Evolutionary conservation across 2,329 filamentous ascomycete genomes (phyloP).

Genomic region (Colletotrichum sp.): DNA sequence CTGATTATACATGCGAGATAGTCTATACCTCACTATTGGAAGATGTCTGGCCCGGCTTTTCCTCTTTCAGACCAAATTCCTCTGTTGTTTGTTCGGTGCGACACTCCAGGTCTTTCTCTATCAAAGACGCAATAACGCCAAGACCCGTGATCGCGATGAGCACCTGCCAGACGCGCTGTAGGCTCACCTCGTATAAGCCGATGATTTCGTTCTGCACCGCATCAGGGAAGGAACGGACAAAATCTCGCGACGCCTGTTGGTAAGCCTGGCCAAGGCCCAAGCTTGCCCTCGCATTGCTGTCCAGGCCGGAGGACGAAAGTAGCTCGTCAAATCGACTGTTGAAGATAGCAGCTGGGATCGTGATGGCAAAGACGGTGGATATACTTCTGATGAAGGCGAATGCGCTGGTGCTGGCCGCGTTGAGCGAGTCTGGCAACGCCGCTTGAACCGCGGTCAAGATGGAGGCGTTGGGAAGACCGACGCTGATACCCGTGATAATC

Average conservation of each 20-base stretch:
- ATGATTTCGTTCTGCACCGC: neutral
- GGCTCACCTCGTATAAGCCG: neutral
- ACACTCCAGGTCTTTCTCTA: slow-evolving; percentile 28
- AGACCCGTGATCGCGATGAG: slow-evolving; percentile 30
- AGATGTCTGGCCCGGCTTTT: neutral
- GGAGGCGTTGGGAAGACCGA: slow-evolving; percentile 48
- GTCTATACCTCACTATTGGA: neutral
- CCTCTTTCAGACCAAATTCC: neutral
- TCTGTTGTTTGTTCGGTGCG: slow-evolving; percentile 22
- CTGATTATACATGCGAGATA: neutral
- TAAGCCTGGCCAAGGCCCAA: neutral
- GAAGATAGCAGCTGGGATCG: slow-evolving; percentile 76
- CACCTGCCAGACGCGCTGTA: slow-evolving; percentile 31
- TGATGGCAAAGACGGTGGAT: slow-evolving; percentile 67
- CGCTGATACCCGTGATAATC: slow-evolving; percentile 42
- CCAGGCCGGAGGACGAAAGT: slow-evolving; percentile 40
- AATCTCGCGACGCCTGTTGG: neutral
- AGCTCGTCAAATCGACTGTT: slow-evolving; percentile 40
- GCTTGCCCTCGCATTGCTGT: neutral
- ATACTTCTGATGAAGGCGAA: slow-evolving; percentile 53
- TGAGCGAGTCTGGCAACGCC: slow-evolving; percentile 52
- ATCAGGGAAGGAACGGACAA: neutral
- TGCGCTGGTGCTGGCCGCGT: slow-evolving; percentile 40
- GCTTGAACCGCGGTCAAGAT: slow-evolving; percentile 50
- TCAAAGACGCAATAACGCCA: slow-evolving; percentile 25